Evolutionary conservation across 345 rosid species (phyloP), one percentile per base, ranked within the genome.

Genomic region (Leavenworthia alabamica): DNA sequence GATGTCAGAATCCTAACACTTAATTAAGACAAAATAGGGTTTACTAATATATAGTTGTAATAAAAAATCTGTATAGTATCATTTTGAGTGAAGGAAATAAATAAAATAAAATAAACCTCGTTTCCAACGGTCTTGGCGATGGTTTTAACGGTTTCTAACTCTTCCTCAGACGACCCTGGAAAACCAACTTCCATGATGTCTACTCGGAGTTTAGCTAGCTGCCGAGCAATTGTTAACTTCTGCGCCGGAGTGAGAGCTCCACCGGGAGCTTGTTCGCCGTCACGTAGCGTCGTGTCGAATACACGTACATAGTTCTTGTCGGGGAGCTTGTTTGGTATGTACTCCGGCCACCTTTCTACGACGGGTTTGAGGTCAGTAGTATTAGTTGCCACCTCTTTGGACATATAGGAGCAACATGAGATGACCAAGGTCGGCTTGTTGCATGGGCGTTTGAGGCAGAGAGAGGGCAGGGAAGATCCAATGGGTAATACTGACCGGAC

Each of bases 261-360:
- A 66, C 98, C 98, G 0, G 97, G 97, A 60, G 98, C 80, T 75
- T 89, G 98, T 68, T 92, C 98, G 20, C 98, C 98, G 50, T 92
- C 97, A 32, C 98, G 96, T 67, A 89, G 98, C 24, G 98, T 92
- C 54, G 97, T 92, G 75, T 92, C 98, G 54, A 92, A 85, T 45
- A 89, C 52, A 64, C 97, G 95, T 37, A 92, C 91, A 46, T 89
- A 89, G 40, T 68, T 67, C 37, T 91, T 86, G 72, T 85, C 84
- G 0, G 84, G 49, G 19, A 92, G 83, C 37, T 56, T 82, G 77
- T 72, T 68, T 28, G 97, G 94, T 35, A 81, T 42, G 72, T 86
- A 89, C 0, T 72, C 74, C 0, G 96, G 94, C 8, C 85, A 83
- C 60, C 46, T 47, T 49, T 68, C 60, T 7, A 59, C 29, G 37